Evolutionary conservation across 2,329 filamentous ascomycete genomes (phyloP), one percentile per base, ranked within the genome.

Genomic region (Colletotrichum filicis): DNA sequence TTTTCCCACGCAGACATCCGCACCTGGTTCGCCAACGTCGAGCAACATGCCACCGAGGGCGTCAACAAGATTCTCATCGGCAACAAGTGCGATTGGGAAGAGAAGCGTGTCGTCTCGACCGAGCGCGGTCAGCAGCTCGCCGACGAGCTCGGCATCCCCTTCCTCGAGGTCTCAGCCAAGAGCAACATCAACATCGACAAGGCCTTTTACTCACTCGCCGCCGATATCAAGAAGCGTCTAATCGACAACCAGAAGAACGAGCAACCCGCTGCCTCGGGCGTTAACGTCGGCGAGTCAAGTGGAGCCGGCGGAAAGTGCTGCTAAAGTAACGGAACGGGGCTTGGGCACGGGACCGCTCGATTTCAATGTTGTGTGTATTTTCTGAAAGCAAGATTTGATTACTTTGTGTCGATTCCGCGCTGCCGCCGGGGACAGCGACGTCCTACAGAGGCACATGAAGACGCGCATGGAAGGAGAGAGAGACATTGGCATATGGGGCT

Each of bases 41-140:
- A 98, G 84, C 95, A 98, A 85, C 95, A 99, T 86, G 97, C 97
- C 72, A 98, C 95, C 79, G 97, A 98, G 86, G 97, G 97, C 80
- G 97, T 99, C 82, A 98, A 98, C 91, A 99, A 98, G 89, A 98
- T 99, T 82, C 91, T 99, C 77, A 98, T 99, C 78, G 97, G 97
- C 83, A 99, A 99, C 90, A 99, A 99, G 87, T 99, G 97, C 87
- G 97, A 99, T 85, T 98, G 97, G 97, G 97, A 98, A 85, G 97
- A 99, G 87, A 98, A 98, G 90, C 93, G 97, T 78, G 95, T 94
- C 68, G 94, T 99, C 55, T 95, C 94, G 62, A 97, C 94, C 73
- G 95, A 98, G 83, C 93, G 95, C 81, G 97, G 97, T 78, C 95
- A 99, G 84, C 92, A 93, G 76, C 91, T 99, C 69, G 97, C 97